Conservation (phyloP, 148 eudicot species). For the Beta vulgaris region DNA sequence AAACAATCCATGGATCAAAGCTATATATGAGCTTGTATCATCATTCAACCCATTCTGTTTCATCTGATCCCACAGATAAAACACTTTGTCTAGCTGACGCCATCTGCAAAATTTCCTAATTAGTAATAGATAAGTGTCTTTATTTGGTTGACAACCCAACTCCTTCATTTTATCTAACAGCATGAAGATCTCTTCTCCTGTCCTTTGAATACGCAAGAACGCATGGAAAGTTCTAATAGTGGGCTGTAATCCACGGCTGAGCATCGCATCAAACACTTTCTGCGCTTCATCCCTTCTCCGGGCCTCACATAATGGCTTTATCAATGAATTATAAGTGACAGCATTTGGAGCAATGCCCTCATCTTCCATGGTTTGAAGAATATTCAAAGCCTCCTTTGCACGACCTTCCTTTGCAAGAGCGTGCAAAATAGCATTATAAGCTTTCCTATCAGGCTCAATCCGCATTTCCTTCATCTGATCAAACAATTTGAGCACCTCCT, state of each 20-base stretch:
- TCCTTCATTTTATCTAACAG: slow-evolving; percentile 67
- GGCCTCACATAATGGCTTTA: slow-evolving; percentile 69
- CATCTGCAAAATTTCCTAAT: slow-evolving; percentile 79
- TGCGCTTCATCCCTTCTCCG: slow-evolving; percentile 50
- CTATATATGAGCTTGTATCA: slow-evolving; percentile 61
- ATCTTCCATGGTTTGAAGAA: slow-evolving; percentile 67
- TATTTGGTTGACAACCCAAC: slow-evolving; percentile 51
- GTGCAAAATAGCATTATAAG: slow-evolving; percentile 74
- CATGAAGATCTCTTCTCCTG: slow-evolving; percentile 55
- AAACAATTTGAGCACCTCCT: slow-evolving; percentile 53
- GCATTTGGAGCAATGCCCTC: slow-evolving; percentile 58
- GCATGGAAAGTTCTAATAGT: slow-evolving; percentile 69
- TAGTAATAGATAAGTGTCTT: slow-evolving; percentile 73
- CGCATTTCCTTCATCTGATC: slow-evolving; percentile 56
- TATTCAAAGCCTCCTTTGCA: slow-evolving; percentile 54
- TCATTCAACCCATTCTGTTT: slow-evolving; percentile 55
- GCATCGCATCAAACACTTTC: slow-evolving; percentile 57
- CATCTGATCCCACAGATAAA: slow-evolving; percentile 71
- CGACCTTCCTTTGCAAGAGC: slow-evolving; percentile 72
- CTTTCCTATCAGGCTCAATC: slow-evolving; percentile 73
- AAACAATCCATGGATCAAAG: slow-evolving; percentile 77
- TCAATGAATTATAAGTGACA: slow-evolving; percentile 78
- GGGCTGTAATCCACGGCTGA: slow-evolving; percentile 53
- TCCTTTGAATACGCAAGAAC: slow-evolving; percentile 55
- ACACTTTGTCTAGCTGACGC: slow-evolving; percentile 58